Evolutionary conservation across 1,284 basidiomycete genomes (phyloP).

Genomic region (Malassezia psittaci): DNA sequence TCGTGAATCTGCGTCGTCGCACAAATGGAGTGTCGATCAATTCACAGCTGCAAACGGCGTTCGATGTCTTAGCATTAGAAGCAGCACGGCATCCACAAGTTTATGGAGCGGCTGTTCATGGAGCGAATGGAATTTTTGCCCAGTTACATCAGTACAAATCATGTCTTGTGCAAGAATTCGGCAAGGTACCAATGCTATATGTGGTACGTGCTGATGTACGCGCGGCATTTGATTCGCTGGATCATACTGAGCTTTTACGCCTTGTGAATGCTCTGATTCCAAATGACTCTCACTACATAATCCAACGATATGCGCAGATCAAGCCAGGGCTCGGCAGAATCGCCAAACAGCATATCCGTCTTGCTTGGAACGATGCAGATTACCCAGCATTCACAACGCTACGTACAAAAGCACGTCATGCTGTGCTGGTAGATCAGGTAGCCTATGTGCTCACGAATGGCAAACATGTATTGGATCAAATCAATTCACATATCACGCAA

Average conservation of each 20-base stretch:
- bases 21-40: constrained; percentile 62
- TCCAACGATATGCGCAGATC: constrained; percentile 34
- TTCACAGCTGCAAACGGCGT: constrained; percentile 63
- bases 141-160: constrained; percentile 24
- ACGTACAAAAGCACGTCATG: constrained; percentile 53
- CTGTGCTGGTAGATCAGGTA: constrained; percentile 76
- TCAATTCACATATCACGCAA: constrained; percentile 78
- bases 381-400: constrained; percentile 63
- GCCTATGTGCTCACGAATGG: constrained; percentile 56
- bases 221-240: constrained; percentile 91
- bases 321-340: constrained; percentile 13
- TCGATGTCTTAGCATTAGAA: constrained; percentile 41
- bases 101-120: constrained; percentile 32
- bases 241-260: constrained; percentile 67
- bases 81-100: constrained; percentile 18
- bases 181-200: constrained; percentile 51
- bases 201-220: constrained; percentile 94
- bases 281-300: constrained; percentile 25
- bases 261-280: constrained; percentile 2
- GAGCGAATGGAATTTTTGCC: constrained; percentile 49
- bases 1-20: constrained; percentile 78
- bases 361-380: constrained; percentile 53
- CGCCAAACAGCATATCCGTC: constrained; percentile 20
- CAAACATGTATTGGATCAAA: constrained; percentile 60
- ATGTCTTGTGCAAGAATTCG: background rate